A percentile compares a stretch with the other conserved stretches of the same genome.
Conservation (phyloP, 192 early-diverging fungal species). For the Coemansia sp. region DNA sequence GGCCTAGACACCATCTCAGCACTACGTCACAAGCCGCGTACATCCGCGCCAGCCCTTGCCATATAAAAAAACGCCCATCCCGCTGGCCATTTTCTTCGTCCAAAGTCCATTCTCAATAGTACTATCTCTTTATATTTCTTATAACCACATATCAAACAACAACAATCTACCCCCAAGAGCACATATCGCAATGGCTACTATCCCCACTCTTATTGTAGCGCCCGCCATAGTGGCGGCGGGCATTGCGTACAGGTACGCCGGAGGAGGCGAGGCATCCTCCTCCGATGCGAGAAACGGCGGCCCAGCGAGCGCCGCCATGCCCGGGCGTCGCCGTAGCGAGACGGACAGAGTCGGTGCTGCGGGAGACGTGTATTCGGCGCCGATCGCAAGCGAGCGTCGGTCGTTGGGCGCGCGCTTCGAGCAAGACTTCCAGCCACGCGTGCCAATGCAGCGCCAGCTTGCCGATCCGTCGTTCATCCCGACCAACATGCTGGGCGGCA, state of each 20-base stretch:
- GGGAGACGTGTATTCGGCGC: neutral
- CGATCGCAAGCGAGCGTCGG: neutral
- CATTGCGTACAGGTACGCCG: slow-evolving; percentile 30
- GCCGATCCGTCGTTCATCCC: slow-evolving; percentile 34
- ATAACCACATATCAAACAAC: neutral
- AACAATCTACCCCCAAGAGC: neutral
- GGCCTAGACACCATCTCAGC: neutral
- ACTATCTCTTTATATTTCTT: neutral
- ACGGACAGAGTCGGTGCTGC: neutral
- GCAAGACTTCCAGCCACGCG: slow-evolving; percentile 18
- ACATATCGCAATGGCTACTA: slow-evolving; percentile 24
- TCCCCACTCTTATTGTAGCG: slow-evolving; percentile 41
- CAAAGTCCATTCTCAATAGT: no score
- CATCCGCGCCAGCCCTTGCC: neutral
- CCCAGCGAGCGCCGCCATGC: neutral
- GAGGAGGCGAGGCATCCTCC: neutral
- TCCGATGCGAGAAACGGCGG: neutral
- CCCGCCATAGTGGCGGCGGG: slow-evolving; percentile 45
- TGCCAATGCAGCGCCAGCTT: slow-evolving; percentile 22
- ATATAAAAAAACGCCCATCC: slow-evolving; percentile 1
- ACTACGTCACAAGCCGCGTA: neutral
- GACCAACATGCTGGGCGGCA: slow-evolving; percentile 19
- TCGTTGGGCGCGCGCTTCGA: slow-evolving; percentile 9
- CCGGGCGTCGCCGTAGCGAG: slow-evolving; percentile 3
- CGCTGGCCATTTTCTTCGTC: no score